Evolutionary conservation across 768 basidiomycete genomes (phyloP).

Genomic region (Lactarius vividus): DNA sequence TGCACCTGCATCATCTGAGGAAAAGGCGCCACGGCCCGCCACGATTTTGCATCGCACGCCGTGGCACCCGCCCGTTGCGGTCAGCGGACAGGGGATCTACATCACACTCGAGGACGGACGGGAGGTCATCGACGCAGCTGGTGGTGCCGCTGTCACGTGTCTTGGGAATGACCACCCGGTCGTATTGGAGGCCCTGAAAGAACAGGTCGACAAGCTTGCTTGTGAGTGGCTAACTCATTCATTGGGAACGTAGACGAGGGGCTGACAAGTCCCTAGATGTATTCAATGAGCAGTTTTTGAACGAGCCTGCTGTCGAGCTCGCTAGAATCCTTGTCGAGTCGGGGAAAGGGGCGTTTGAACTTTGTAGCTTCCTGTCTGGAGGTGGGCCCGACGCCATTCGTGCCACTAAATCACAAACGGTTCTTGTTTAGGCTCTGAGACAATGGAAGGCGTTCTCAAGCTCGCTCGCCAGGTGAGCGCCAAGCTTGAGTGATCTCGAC

Average conservation of each 20-base stretch:
- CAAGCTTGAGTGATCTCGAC: not conserved
- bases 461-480: conserved; percentile 65
- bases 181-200: conserved; percentile 71
- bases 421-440: conserved; percentile 65
- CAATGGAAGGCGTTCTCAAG: conserved; percentile 86
- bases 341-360: conserved; percentile 71
- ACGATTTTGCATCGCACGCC: conserved; percentile 51
- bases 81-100: conserved; percentile 65
- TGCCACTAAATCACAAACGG: not conserved
- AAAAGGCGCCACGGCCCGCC: conserved; percentile 20
- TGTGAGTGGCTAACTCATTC: conserved; percentile 47
- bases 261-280: conserved; percentile 52
- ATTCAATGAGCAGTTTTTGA: conserved; percentile 83
- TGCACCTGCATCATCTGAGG: not conserved
- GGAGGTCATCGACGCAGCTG: conserved; percentile 72
- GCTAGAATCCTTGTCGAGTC: conserved; percentile 62
- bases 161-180: conserved; percentile 72
- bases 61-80: conserved; percentile 70
- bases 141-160: conserved; percentile 83
- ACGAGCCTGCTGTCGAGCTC: conserved; percentile 75
- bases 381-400: conserved; percentile 43
- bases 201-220: conserved; percentile 73
- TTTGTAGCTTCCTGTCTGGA: conserved; percentile 71
- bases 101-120: conserved; percentile 68
- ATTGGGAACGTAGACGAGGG: not conserved